A percentile compares a stretch with the other conserved stretches of the same genome.
phyloP scores from a whole-genome alignment of 345 rosid species.

The Trapa incisa region DNA sequence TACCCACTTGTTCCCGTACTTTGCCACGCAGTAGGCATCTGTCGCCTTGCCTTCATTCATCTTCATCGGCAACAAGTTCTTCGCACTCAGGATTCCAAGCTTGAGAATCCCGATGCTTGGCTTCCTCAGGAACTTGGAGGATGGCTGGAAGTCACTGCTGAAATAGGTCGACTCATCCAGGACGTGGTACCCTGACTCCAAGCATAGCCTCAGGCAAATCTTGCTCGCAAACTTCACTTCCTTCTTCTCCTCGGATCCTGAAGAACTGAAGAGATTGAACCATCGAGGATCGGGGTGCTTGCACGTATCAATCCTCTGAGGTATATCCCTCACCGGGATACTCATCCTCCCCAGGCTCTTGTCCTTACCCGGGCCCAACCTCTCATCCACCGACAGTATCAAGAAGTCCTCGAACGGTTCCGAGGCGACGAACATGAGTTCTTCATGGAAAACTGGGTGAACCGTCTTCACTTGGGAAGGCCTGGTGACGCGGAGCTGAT shows the following conservation, averaged over 20 bases:
- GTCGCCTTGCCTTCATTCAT: slow-evolving; percentile 61
- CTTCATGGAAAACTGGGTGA: slow-evolving; percentile 72
- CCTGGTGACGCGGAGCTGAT: slow-evolving; percentile 49
- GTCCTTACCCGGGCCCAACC: slow-evolving; percentile 59
- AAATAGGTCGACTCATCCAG: slow-evolving; percentile 90
- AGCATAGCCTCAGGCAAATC: slow-evolving; percentile 43
- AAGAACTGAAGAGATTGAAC: slow-evolving; percentile 44
- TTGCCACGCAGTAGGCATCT: slow-evolving; percentile 91
- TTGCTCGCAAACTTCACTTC: slow-evolving; percentile 82
- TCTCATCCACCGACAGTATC: slow-evolving; percentile 56
- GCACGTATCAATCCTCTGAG: slow-evolving; percentile 39
- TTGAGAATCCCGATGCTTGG: slow-evolving; percentile 65
- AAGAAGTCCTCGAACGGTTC: slow-evolving; percentile 83
- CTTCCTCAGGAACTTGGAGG: slow-evolving; percentile 75
- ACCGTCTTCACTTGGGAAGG: slow-evolving; percentile 31
- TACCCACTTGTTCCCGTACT: slow-evolving; percentile 95
- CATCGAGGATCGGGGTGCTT: slow-evolving; percentile 59
- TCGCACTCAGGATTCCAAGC: slow-evolving; percentile 73
- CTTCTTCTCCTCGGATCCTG: slow-evolving; percentile 46
- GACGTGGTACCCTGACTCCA: slow-evolving; percentile 94
- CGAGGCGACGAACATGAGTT: slow-evolving; percentile 84
- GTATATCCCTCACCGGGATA: slow-evolving; percentile 39
- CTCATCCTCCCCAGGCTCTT: slow-evolving; percentile 50
- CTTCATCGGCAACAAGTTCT: slow-evolving; percentile 79
- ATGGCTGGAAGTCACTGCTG: slow-evolving; percentile 90